phyloP scores from a whole-genome alignment of 495 filamentous ascomycete species.

The Tuber aestivum region DNA sequence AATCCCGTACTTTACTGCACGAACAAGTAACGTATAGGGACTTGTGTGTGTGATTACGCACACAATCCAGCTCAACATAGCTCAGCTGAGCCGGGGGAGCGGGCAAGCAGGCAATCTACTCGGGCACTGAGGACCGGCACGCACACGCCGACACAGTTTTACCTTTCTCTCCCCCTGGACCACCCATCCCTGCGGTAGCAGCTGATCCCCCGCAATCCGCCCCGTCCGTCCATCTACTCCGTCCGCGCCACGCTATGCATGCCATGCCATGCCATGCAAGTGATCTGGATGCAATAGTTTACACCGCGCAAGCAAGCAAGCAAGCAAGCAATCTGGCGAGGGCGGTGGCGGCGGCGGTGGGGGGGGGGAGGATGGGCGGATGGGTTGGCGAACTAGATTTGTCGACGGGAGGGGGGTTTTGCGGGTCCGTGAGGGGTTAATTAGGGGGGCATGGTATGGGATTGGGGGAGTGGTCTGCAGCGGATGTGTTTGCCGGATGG shows the following conservation, averaged over 20 bases:
- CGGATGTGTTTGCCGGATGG: background rate
- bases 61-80: background rate
- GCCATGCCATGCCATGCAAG: background rate
- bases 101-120: background rate
- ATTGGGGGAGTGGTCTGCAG: background rate
- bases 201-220: background rate
- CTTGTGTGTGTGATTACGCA: background rate
- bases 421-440: background rate
- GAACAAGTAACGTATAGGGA: background rate
- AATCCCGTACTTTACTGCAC: background rate
- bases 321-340: background rate
- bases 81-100: background rate
- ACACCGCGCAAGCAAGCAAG: background rate
- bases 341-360: background rate
- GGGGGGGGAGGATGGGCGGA: background rate
- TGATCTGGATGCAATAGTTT: background rate
- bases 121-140: background rate
- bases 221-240: background rate
- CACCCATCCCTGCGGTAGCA: background rate
- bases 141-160: background rate
- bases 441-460: background rate
- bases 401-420: background rate
- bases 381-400: slow-evolving; percentile 1
- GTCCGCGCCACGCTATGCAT: background rate
- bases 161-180: background rate